phyloP scores from a whole-genome alignment of 306 rosid species.

The Vicia sativa region DNA sequence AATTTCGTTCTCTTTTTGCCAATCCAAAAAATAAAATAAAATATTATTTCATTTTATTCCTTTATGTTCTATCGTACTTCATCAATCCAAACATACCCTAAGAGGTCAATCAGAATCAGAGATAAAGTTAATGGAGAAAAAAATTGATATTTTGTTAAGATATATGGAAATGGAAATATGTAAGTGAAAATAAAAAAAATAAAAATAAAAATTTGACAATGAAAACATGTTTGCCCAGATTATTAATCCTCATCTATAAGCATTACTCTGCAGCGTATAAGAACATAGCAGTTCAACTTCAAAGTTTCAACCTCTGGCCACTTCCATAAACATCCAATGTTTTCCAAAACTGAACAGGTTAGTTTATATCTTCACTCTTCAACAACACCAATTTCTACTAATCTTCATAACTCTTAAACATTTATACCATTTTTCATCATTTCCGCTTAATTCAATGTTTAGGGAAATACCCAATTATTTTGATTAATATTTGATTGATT shows the following conservation, averaged over 20 bases:
- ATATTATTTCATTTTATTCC: too few species aligned
- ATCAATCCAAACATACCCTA: too few species aligned
- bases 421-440: background rate
- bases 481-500: background rate
- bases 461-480: background rate
- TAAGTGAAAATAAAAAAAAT: too few species aligned
- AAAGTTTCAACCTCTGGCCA: constrained; percentile 18
- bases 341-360: constrained; percentile 56
- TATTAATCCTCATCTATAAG: background rate
- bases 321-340: constrained; percentile 39
- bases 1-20: too few species aligned
- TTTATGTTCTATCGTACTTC: too few species aligned
- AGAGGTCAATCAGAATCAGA: too few species aligned
- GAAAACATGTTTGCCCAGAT: background rate
- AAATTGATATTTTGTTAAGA: too few species aligned
- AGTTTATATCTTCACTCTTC: background rate
- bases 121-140: too few species aligned
- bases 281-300: background rate
- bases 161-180: too few species aligned
- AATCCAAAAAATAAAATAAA: too few species aligned
- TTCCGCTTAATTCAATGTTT: background rate
- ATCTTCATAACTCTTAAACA: background rate
- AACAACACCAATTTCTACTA: background rate
- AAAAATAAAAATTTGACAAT: too few species aligned
- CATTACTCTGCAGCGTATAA: background rate